phyloP scores from a whole-genome alignment of 2,329 filamentous ascomycete species.

The Colletotrichum agaves region DNA sequence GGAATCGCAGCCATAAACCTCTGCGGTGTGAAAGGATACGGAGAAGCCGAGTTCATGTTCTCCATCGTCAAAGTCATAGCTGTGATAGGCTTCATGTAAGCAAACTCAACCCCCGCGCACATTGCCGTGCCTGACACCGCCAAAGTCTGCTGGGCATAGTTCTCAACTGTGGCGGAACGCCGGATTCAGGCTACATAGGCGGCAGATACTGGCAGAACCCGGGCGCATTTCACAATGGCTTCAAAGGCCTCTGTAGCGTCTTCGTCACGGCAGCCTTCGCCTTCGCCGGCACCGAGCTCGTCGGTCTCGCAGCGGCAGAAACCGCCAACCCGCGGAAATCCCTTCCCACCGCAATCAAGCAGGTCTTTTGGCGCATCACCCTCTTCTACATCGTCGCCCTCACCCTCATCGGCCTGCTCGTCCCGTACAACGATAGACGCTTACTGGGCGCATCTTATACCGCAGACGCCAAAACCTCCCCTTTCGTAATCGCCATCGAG shows the following conservation, averaged over 20 bases:
- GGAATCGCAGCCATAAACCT: conserved; percentile 85
- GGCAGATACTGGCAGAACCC: conserved; percentile 80
- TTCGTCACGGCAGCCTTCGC: conserved; percentile 82
- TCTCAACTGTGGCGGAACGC: conserved; percentile 84
- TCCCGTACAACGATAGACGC: conserved; percentile 74
- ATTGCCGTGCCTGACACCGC: conserved; percentile 27
- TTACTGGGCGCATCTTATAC: conserved; percentile 67
- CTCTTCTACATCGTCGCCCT: conserved; percentile 91
- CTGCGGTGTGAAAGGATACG: conserved; percentile 88
- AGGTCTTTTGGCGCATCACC: conserved; percentile 94
- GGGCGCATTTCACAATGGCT: conserved; percentile 86
- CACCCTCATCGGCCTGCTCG: conserved; percentile 82
- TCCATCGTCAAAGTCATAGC: conserved; percentile 87
- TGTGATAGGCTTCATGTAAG: conserved; percentile 88
- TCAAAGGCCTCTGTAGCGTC: conserved; percentile 83
- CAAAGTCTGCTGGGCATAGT: conserved; percentile 83
- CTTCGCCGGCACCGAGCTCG: conserved; percentile 80
- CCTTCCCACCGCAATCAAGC: conserved; percentile 87
- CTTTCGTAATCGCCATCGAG: conserved; percentile 92
- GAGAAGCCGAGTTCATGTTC: conserved; percentile 90
- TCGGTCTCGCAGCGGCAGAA: conserved; percentile 81
- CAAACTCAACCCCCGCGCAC: conserved; percentile 33
- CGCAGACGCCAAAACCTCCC: conserved; percentile 76
- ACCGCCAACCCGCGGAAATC: conserved; percentile 83
- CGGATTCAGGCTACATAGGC: conserved; percentile 80